Evolutionary conservation across 148 eudicot genomes (phyloP), one percentile per base, ranked within the genome.

Genomic region (Persicaria tinctoria): DNA sequence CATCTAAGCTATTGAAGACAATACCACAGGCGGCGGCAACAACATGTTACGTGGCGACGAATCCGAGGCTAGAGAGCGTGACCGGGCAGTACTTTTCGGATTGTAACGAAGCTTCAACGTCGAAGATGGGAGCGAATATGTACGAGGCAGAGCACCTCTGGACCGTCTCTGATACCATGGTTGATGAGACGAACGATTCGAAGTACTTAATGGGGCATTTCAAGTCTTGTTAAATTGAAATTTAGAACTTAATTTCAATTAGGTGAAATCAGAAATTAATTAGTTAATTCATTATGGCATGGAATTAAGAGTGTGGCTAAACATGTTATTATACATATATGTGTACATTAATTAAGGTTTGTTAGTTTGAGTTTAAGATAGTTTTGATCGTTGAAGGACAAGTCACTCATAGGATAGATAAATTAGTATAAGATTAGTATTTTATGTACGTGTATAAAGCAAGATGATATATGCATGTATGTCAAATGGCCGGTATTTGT

Each of bases 1-100:
- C 74, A 2, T 71, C 74, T 12, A 71, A 71, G 54, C 51, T 71
- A 20, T 46, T 50, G 48, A 66, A 71, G 74, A 71, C 54, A 12
- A 71, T 71, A 46, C 74, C 74, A 41, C 74, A 72, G 63, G 75
- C 46, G 7, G 75, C 75, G 17, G 75, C 75, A 4, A 73, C 75
- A 5, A 73, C 75, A 13, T 73, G 75, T 8, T 73, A 73, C 48
- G 75, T 73, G 4, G 75, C 75, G 53, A 73, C 75, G 4, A n/a
- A 73, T 53, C 75, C 75, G 18, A 73, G 62, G 17, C 16, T 73
- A 23, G 47, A 32, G 16, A 16, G 10, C 0, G 47, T 53, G 3
- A 73, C 46, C 3, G 75, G 75, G 56, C 51, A 73, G 41, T 73
- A 50, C 62, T 73, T 73, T 73, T 13, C 62, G 0, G 75, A 73